phyloP scores from a whole-genome alignment of 73 alveolate species.

The Uronychia setigera region DNA sequence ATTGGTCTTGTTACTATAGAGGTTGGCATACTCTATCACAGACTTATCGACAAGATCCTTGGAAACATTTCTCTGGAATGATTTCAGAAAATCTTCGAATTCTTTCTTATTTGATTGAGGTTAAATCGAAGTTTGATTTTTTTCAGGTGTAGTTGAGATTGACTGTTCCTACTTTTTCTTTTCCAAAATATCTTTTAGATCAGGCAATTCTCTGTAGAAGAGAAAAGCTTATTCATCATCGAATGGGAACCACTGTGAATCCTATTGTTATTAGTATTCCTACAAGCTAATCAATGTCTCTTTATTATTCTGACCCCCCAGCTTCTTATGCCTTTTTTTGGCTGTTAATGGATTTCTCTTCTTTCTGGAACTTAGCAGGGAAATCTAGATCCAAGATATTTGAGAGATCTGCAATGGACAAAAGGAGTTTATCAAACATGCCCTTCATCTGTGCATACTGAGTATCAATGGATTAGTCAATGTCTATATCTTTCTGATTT shows the following conservation, averaged over 20 bases:
- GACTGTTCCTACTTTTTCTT: neutral
- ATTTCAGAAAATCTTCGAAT: neutral
- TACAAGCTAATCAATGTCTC: too few species aligned
- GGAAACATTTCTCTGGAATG: neutral
- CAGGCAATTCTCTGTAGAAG: conserved; percentile 44
- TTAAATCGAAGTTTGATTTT: neutral
- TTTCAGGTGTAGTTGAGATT: neutral
- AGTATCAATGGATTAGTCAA: conserved; percentile 21
- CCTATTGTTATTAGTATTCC: conserved; percentile 7
- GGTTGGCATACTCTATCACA: conserved; percentile 29
- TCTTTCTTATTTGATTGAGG: neutral
- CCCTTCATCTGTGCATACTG: neutral
- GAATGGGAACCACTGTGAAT: conserved; percentile 27
- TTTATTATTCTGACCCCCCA: too few species aligned
- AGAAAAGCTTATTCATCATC: conserved; percentile 29
- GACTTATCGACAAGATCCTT: conserved; percentile 50
- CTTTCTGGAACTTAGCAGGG: conserved; percentile 11
- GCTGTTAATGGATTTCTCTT: conserved; percentile 24
- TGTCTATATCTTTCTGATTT: conserved; percentile 29
- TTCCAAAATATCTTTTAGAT: conserved; percentile 11
- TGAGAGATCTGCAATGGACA: conserved; percentile 25
- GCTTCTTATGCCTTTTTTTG: conserved; percentile 23
- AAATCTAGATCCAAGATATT: conserved; percentile 25
- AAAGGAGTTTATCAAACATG: conserved; percentile 25
- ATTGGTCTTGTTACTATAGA: conserved; percentile 13